Evolutionary conservation across 257 asterid genomes (phyloP), one percentile per base, ranked within the genome.

Genomic region (Fraxinus excelsior): DNA sequence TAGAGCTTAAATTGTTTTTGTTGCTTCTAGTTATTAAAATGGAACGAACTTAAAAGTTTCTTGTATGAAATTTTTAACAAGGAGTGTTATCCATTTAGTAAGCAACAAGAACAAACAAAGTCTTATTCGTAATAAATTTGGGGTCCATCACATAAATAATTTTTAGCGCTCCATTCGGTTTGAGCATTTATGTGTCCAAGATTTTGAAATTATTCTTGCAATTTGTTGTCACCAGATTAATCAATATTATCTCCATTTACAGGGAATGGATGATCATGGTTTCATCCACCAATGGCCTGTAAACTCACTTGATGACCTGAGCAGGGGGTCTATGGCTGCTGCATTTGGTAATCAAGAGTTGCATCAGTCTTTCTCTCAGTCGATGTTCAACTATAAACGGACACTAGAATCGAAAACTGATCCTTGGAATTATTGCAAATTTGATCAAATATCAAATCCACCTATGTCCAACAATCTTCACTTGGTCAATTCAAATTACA

Each of bases 231-330:
- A 53, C 9, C 25, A n/a, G 32, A 60, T 60, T 60, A 60, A 60
- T 60, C 32, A 21, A 60, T 29, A 60, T 60, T n/a, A 49, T 62
- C 26, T 42, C 35, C 23, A 26, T 56, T 56, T 68, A 8, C 73
- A 92, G 97, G 94, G 86, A 80, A 83, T 86, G 83, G 94, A 86
- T 46, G 88, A 91, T 81, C 85, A 87, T 75, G 76, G 88, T 8
- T 80, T 85, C 58, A 70, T 81, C 64, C 89, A 90, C 53, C 91
- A 91, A 23, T 93, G 97, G 94, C 87, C 86, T 3, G 75, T 76
- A 67, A 82, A 76, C 78, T 80, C 90, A 37, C 32, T 85, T 2
- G 89, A 93, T 42, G 97, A 91, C 42, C 82, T 88, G 8, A 81
- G 76, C 67, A 77, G 82, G 0, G 64, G 79, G 44, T 78, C 92